phyloP scores from a whole-genome alignment of 305 asterid species.

The Caryopteris hybrid region DNA sequence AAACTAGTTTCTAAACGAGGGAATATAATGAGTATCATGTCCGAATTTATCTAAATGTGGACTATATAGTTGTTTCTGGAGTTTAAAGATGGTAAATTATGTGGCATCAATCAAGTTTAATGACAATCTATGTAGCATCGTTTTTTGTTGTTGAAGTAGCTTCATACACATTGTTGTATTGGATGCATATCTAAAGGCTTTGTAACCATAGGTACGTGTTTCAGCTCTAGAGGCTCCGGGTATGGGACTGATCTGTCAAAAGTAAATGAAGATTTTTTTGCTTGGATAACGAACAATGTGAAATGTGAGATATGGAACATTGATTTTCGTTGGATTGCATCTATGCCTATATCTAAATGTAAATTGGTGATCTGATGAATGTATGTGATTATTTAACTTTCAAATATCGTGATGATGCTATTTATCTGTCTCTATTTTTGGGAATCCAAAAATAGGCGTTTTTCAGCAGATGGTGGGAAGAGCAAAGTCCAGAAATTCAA shows the following conservation, averaged over 20 bases:
- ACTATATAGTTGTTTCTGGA: background rate
- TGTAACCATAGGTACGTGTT: background rate
- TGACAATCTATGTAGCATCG: background rate
- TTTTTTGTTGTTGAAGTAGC: background rate
- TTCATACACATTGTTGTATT: background rate
- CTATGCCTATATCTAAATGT: background rate
- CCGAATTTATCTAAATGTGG: background rate
- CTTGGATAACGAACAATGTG: background rate
- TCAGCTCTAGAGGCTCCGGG: background rate
- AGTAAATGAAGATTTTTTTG: background rate
- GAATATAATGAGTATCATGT: background rate
- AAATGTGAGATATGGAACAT: background rate
- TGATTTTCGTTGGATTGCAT: background rate
- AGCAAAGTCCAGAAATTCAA: conserved; percentile 53
- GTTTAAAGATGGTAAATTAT: background rate
- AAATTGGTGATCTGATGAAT: background rate
- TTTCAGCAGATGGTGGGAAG: conserved; percentile 81
- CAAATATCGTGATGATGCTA: background rate
- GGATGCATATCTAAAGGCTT: background rate
- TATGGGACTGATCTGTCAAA: background rate
- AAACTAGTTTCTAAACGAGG: background rate
- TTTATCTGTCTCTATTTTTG: background rate
- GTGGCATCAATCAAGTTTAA: background rate
- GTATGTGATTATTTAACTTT: background rate
- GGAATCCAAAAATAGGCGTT: conserved; percentile 47